Evolutionary conservation across 495 filamentous ascomycete genomes (phyloP).

Genomic region (Aspergillus heteromorphus): DNA sequence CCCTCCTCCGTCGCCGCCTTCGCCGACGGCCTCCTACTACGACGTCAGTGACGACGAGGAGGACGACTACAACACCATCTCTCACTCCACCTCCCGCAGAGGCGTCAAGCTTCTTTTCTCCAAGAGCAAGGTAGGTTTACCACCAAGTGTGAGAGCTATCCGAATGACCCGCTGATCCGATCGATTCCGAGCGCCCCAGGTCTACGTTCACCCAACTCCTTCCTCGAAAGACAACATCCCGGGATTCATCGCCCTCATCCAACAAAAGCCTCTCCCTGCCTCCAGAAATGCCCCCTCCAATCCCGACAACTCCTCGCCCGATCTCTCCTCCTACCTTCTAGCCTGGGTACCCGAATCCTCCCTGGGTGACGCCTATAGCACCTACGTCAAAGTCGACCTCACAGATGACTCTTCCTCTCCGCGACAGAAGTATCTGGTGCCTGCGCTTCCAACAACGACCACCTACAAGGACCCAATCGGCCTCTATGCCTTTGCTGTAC

Average conservation of each 20-base stretch:
- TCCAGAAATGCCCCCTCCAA: conserved; percentile 29
- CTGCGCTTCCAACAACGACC: conserved; percentile 75
- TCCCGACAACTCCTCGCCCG: not conserved
- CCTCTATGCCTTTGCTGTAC: conserved; percentile 87
- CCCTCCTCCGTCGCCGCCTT: conserved; percentile 50
- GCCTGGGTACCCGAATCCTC: conserved; percentile 93
- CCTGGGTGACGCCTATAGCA: conserved; percentile 76
- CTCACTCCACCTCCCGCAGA: conserved; percentile 68
- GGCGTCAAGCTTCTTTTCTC: conserved; percentile 95
- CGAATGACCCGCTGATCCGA: conserved; percentile 3
- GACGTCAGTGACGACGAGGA: conserved; percentile 96
- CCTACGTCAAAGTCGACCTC: conserved; percentile 93
- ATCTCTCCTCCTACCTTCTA: conserved; percentile 67
- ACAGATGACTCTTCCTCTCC: conserved; percentile 74
- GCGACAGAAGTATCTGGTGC: conserved; percentile 83
- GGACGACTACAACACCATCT: conserved; percentile 91
- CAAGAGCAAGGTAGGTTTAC: conserved; percentile 77
- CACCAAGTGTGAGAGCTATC: not conserved
- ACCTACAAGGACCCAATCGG: conserved; percentile 66
- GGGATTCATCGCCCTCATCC: conserved; percentile 90
- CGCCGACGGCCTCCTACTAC: conserved; percentile 89
- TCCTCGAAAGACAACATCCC: conserved; percentile 92
- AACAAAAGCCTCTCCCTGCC: conserved; percentile 64
- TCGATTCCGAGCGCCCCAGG: conserved; percentile 40
- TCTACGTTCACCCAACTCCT: conserved; percentile 95